Evolutionary conservation across 2,329 filamentous ascomycete species (phyloP), one percentile per base, ranked within the genome.

Genomic region (Epichloe brachyelytri): DNA sequence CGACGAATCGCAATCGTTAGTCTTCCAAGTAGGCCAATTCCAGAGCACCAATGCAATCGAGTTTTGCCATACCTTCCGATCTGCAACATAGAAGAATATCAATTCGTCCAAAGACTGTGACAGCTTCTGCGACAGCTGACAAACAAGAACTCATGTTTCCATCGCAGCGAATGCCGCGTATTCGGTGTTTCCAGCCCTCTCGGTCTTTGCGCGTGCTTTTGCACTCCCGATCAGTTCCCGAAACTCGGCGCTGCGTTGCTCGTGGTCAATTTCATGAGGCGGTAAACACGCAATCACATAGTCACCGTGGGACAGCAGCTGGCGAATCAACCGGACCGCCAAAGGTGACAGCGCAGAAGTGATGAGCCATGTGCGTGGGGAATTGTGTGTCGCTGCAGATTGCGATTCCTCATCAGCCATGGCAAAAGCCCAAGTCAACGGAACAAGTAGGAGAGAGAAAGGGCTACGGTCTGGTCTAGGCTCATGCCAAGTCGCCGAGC

Each of bases 71-170:
- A 87, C 85, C 83, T 77, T 95, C 87, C 53, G 85, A 93, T 51
- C 86, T 86, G 70, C 88, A 94, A 66, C 88, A 95, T 39, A 97
- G 76, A 54, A 97, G 66, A 52, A 97, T 90, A 67, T 98, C 93
- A 50, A 97, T 82, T 40, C 84, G 79, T 8, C 88, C 88, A 70
- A 96, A 97, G 0, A 83, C 77, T 57, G 85, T 79, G 17, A 95
- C 80, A 22, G 89, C 87, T 66, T 95, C 86, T 40, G 91, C 90
- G 49, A 97, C 77, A 34, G 89, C 88, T 48, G 88, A 85, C 62
- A 89, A 85, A 67, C 88, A 94, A 64, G 88, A 84, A 38, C 76
- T 75, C 72, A 79, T 79, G 55, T 77, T 74, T 10, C 78, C 79
- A 68, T 84, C 80, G 59, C 80, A 83, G 53, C 77, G 73, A 56